phyloP scores from a whole-genome alignment of 2,329 filamentous ascomycete genomes.

The Rasamsonia emersonii region DNA sequence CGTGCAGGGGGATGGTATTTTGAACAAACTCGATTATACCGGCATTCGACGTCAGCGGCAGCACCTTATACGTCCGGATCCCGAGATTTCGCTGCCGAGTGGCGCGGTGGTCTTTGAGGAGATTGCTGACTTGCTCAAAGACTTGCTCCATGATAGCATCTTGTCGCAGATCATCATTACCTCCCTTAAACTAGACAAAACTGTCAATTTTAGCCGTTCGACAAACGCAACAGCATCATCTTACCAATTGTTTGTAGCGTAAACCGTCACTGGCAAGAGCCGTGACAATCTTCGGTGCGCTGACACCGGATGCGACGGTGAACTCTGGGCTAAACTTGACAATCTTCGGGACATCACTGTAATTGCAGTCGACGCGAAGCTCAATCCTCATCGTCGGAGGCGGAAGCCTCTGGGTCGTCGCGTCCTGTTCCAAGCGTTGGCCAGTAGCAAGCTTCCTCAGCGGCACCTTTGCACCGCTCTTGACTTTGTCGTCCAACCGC shows the following conservation, averaged over 20 bases:
- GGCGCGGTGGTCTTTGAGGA: slow-evolving; percentile 75
- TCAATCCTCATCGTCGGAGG: slow-evolving; percentile 83
- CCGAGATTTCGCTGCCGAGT: slow-evolving; percentile 82
- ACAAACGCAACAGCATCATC: slow-evolving; percentile 10
- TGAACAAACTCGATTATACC: slow-evolving; percentile 97
- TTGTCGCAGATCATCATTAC: slow-evolving; percentile 90
- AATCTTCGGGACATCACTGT: slow-evolving; percentile 67
- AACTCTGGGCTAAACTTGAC: slow-evolving; percentile 64
- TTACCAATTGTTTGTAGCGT: slow-evolving; percentile 74
- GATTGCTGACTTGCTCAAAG: slow-evolving; percentile 86
- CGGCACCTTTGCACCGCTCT: slow-evolving; percentile 55
- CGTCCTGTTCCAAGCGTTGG: slow-evolving; percentile 51
- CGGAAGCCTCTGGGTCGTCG: slow-evolving; percentile 63
- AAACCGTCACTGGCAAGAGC: slow-evolving; percentile 68
- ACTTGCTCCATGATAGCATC: slow-evolving; percentile 99
- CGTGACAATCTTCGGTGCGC: slow-evolving; percentile 87
- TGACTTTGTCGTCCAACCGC: slow-evolving; percentile 51
- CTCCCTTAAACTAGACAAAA: slow-evolving; percentile 64
- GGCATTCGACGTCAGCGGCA: slow-evolving; percentile 74
- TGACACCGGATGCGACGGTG: slow-evolving; percentile 80
- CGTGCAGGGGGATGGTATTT: slow-evolving; percentile 83
- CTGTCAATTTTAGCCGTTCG: slow-evolving; percentile 9
- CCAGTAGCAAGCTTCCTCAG: slow-evolving; percentile 58
- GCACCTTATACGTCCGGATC: slow-evolving; percentile 93
- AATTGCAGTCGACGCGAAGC: slow-evolving; percentile 64